Conservation (phyloP, 2,329 filamentous ascomycete species). For the Endoconidiophora polonica region DNA sequence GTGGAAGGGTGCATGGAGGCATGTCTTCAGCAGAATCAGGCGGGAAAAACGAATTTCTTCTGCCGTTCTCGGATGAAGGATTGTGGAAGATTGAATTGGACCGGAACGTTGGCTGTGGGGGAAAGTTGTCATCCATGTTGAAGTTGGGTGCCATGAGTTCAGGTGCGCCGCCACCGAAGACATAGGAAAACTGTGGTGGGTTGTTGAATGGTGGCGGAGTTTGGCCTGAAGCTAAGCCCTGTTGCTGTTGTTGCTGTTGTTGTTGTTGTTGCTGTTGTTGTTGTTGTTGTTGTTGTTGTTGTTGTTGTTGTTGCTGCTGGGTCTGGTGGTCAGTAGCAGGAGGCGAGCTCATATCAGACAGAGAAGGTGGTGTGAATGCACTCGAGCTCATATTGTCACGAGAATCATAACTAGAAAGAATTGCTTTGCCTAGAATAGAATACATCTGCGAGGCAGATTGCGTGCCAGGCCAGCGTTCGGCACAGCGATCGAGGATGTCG, state of each 20-base stretch:
- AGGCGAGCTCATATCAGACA: conserved; percentile 33
- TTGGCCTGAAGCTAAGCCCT: neutral
- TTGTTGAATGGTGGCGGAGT: neutral
- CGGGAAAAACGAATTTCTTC: conserved; percentile 47
- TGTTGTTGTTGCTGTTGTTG: conserved; percentile 9
- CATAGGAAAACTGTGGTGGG: conserved; percentile 9
- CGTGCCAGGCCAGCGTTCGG: conserved; percentile 83
- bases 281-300: conserved; percentile 9
- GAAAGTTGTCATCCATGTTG: conserved; percentile 9
- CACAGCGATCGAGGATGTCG: conserved; percentile 62
- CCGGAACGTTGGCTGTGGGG: conserved; percentile 37
- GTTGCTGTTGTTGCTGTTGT: conserved; percentile 1
- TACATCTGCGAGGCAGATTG: conserved; percentile 73
- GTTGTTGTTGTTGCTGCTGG: conserved; percentile 12
- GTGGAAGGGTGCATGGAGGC: conserved; percentile 8
- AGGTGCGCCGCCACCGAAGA: conserved; percentile 8
- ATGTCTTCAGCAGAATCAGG: conserved; percentile 29
- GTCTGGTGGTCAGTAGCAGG: conserved; percentile 24
- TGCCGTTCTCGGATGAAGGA: conserved; percentile 38
- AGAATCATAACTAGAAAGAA: conserved; percentile 70
- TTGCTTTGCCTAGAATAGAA: conserved; percentile 67
- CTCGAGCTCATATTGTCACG: conserved; percentile 24
- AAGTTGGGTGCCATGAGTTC: conserved; percentile 4
- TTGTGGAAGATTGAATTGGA: conserved; percentile 51
- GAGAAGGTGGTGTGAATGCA: conserved; percentile 29